Conservation (phyloP, 257 asterid genomes). For the Solanum medicagineum region DNA sequence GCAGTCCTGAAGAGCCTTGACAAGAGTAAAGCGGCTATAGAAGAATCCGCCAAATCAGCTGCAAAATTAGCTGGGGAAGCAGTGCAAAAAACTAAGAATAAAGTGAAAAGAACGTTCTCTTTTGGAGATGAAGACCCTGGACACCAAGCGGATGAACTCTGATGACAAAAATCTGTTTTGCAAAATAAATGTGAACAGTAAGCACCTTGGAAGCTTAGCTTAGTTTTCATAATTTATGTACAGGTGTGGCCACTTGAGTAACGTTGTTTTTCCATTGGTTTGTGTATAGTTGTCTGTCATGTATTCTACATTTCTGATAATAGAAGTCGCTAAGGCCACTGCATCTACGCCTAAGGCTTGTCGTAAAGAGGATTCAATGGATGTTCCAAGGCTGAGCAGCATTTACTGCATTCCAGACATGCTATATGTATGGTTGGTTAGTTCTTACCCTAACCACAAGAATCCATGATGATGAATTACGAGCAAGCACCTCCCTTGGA, state of each 20-base stretch:
- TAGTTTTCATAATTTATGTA: background rate
- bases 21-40: conserved; percentile 11
- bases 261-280: background rate
- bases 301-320: background rate
- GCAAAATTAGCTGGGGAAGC: conserved; percentile 5
- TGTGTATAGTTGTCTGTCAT: background rate
- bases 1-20: conserved; percentile 30
- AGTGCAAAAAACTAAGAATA: background rate
- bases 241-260: background rate
- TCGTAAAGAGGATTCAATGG: background rate
- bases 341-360: background rate
- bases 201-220: background rate
- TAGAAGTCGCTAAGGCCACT: background rate
- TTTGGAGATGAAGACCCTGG: background rate
- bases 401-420: background rate
- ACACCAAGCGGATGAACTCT: conserved; percentile 2
- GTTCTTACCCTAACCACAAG: background rate
- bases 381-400: background rate
- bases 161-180: background rate
- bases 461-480: background rate
- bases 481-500: background rate
- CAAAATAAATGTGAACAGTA: background rate
- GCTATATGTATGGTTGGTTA: background rate
- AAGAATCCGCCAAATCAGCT: conserved; percentile 23
- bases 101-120: conserved; percentile 4